A percentile compares a stretch with the other conserved stretches of the same genome.
Conservation (phyloP, 164 flowering plant species). For the Liriodendron chinense region DNA sequence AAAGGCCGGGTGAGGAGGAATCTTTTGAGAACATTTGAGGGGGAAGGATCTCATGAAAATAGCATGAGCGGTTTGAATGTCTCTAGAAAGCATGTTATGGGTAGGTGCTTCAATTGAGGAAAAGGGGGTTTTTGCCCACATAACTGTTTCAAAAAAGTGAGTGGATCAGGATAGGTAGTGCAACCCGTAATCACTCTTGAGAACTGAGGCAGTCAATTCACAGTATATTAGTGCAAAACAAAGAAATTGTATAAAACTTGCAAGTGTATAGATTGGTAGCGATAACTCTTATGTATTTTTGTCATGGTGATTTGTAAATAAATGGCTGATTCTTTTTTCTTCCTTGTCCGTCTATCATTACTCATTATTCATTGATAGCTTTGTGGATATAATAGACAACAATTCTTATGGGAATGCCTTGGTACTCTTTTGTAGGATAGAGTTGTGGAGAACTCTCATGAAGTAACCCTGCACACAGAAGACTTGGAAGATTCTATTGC, state of each 20-base stretch:
- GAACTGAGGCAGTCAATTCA: no score
- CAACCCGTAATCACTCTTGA: no score
- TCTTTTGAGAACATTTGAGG: no score
- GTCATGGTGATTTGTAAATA: background rate
- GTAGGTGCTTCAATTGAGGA: no score
- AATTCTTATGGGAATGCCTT: background rate
- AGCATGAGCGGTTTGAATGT: no score
- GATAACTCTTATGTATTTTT: background rate
- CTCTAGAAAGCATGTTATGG: no score
- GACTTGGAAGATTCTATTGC: conserved; percentile 75
- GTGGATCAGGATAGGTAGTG: no score
- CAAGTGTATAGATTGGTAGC: background rate
- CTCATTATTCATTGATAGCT: background rate
- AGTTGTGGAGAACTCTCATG: conserved; percentile 51
- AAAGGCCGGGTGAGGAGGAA: no score
- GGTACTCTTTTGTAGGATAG: conserved; percentile 26
- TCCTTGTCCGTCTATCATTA: background rate
- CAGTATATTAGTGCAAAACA: background rate
- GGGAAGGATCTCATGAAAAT: no score
- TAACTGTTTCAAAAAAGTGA: no score
- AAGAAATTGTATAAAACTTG: background rate
- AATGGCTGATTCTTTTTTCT: background rate
- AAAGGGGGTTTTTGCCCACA: no score
- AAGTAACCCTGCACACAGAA: conserved; percentile 58
- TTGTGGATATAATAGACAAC: background rate